Base-by-base conservation (phyloP, 2,329 filamentous ascomycete genomes). In the Alternaria postmessia region DNA sequence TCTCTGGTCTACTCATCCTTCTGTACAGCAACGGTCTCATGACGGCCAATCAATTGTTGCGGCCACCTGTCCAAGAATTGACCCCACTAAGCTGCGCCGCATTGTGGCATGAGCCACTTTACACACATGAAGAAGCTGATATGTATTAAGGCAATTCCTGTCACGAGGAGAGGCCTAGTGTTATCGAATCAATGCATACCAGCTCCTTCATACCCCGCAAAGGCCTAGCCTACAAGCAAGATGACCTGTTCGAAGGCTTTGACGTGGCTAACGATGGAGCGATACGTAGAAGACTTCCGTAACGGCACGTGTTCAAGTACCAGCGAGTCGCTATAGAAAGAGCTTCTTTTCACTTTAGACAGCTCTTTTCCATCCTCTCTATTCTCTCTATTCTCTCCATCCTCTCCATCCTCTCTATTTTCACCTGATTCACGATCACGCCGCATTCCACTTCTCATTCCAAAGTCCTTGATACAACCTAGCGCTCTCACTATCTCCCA, bases 61-160 rank as follows among this genome's bases (percentile, higher is more conserved):
- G 5, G 5, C 22, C 22, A 2, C 22, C 0, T 24, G 22, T 24
- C 22, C 22, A 24, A 1, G 5, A 0, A 24, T 24, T 0, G 0
- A 6, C 22, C 5, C 22, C 22, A 24, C 22, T 24, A 24, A 24
- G 22, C 22, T 24, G 22, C 22, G 22, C 22, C 22, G 22, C 22
- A 24, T 24, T 0, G 22, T 24, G 22, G 22, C 22, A 24, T 24
- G 0, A 24, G 1, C 34, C 7, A 38, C 34, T n/a, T 8, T 38
- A n/a, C 7, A 9, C 16, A 38, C n/a, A 34, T 5, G 32, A 34
- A 16, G 32, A 12, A 34, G 12, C 2, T 34, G 12, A 34, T 34
- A 16, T 34, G 12, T 16, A 34, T 16, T 16, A 5, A 16, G 14
- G 5, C 32, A 16, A 16, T 3, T 12, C 0, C 14, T 2, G 12